phyloP scores from a whole-genome alignment of 2,329 filamentous ascomycete species.

The Diplodia mutila region DNA sequence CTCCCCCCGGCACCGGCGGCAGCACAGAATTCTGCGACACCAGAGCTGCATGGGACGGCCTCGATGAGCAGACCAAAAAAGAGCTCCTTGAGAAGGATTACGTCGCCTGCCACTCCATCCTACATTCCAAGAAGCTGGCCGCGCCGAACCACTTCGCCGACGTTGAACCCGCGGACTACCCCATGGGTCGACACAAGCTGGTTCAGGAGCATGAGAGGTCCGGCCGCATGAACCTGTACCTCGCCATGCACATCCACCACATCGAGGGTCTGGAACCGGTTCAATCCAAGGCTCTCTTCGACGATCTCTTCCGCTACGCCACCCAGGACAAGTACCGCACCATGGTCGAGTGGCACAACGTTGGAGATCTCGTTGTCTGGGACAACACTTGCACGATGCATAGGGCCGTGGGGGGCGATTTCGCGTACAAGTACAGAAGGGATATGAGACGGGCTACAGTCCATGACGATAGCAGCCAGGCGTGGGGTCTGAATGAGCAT shows the following conservation, averaged over 20 bases:
- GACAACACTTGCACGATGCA: slow-evolving; percentile 64
- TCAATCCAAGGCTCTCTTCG: slow-evolving; percentile 43
- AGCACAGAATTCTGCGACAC: slow-evolving; percentile 36
- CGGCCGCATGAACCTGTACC: slow-evolving; percentile 58
- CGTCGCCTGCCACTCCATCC: slow-evolving; percentile 44
- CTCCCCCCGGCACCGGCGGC: slow-evolving; percentile 34
- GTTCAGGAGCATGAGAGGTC: slow-evolving; percentile 57
- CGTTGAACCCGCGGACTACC: slow-evolving; percentile 47
- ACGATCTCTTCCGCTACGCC: slow-evolving; percentile 51
- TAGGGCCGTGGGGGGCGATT: slow-evolving; percentile 53
- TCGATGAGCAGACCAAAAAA: slow-evolving; percentile 33
- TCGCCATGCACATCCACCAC: slow-evolving; percentile 59
- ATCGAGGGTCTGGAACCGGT: slow-evolving; percentile 47
- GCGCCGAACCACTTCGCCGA: slow-evolving; percentile 55
- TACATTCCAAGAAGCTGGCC: slow-evolving; percentile 57
- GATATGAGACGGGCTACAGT: slow-evolving; percentile 63
- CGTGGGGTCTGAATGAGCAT: slow-evolving; percentile 49
- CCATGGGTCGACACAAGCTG: slow-evolving; percentile 53
- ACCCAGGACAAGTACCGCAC: slow-evolving; percentile 53
- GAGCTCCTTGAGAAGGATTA: slow-evolving; percentile 32
- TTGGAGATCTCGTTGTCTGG: slow-evolving; percentile 61
- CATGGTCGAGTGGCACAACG: slow-evolving; percentile 53
- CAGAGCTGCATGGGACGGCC: slow-evolving; percentile 38
- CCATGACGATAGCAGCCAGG: slow-evolving; percentile 51
- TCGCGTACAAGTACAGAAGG: slow-evolving; percentile 53